These are phyloP conservation scores for Leersia perrieri DNA, from an alignment of 176 grass and related monocot genomes.

Conservation along the genomic window DNA sequence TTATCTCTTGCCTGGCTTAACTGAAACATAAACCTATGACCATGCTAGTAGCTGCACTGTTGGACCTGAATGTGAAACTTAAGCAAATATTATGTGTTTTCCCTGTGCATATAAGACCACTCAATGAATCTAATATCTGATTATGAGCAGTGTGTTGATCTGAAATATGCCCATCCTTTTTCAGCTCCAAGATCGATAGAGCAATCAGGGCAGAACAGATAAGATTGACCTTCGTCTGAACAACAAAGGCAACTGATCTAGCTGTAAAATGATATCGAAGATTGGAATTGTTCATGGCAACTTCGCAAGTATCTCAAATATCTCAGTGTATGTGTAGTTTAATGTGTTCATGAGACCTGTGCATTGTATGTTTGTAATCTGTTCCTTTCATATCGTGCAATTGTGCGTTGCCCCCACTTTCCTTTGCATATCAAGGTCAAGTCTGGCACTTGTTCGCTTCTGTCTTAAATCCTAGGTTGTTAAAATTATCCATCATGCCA, in stretches of 20 bases:
- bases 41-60: neutral
- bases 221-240: neutral
- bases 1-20: neutral
- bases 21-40: conserved; percentile 1
- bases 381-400: conserved; percentile 3
- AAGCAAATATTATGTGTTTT: neutral
- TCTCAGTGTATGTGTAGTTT: conserved; percentile 36
- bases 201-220: conserved; percentile 49
- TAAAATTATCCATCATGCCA: conserved; percentile 18
- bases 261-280: conserved; percentile 18
- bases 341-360: conserved; percentile 3
- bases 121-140: neutral
- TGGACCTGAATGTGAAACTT: neutral
- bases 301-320: conserved; percentile 24
- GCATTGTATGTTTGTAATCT: conserved; percentile 26
- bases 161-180: conserved; percentile 24
- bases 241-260: neutral
- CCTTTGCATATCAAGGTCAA: conserved; percentile 11
- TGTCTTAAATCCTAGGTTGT: neutral
- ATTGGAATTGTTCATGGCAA: conserved; percentile 23
- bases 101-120: neutral
- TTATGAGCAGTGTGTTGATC: conserved; percentile 15
- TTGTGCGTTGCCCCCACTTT: neutral
- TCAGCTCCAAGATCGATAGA: conserved; percentile 50
- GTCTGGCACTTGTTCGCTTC: conserved; percentile 3